phyloP scores from a whole-genome alignment of 2,329 filamentous ascomycete species.

The Zymoseptoria tritici region DNA sequence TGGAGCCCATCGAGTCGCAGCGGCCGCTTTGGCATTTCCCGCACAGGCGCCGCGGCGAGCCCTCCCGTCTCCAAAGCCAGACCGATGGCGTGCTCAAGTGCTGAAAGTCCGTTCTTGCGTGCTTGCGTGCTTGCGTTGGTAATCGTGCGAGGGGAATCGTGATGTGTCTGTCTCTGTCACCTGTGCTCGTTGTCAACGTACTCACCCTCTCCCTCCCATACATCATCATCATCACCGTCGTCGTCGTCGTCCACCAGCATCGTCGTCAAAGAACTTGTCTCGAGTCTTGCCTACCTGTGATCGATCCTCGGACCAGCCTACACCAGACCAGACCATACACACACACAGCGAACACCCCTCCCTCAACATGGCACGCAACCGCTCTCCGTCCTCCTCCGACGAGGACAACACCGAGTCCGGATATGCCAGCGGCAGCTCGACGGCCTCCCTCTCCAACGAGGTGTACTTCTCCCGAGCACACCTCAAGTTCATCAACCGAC shows the following conservation, averaged over 20 bases:
- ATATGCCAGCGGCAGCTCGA: conserved; percentile 66
- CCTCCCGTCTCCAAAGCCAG: background rate
- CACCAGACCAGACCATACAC: background rate
- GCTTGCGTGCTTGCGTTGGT: background rate
- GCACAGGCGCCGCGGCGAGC: background rate
- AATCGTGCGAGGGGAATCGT: background rate
- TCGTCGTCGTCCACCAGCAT: background rate
- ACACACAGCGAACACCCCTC: background rate
- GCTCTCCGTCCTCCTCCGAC: conserved; percentile 8
- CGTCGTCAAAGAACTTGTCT: background rate
- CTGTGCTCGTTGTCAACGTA: background rate
- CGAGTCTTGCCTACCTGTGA: background rate
- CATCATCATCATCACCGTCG: background rate
- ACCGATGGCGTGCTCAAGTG: background rate
- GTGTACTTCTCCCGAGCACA: conserved; percentile 83
- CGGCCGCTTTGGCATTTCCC: background rate
- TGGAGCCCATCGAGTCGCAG: background rate
- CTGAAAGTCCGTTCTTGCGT: background rate
- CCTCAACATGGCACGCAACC: background rate
- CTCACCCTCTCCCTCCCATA: background rate
- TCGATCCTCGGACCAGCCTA: background rate
- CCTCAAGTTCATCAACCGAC: conserved; percentile 81
- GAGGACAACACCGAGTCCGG: conserved; percentile 62
- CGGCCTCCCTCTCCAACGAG: conserved; percentile 56
- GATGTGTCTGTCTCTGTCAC: background rate